phyloP scores from a whole-genome alignment of 2,329 filamentous ascomycete genomes.

The Fusarium begoniae region DNA sequence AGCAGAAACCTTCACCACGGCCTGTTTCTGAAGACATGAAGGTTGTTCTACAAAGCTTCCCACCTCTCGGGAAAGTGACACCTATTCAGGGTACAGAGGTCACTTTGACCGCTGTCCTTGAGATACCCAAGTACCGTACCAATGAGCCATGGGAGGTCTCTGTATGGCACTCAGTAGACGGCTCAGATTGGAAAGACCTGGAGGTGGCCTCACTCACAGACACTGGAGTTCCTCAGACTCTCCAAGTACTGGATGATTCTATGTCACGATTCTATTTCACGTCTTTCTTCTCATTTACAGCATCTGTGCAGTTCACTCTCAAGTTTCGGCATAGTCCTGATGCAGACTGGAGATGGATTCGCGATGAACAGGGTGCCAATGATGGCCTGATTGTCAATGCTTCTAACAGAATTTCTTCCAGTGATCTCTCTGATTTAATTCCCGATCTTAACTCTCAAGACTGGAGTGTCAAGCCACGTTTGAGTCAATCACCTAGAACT shows the following conservation, averaged over 20 bases:
- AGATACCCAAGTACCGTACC: slow-evolving; percentile 65
- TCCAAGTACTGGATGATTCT: slow-evolving; percentile 53
- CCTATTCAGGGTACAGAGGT: slow-evolving; percentile 60
- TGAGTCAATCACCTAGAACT: slow-evolving; percentile 74
- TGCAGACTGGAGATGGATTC: slow-evolving; percentile 75
- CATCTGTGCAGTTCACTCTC: slow-evolving; percentile 71
- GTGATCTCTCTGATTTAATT: slow-evolving; percentile 65
- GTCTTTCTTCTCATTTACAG: slow-evolving; percentile 57
- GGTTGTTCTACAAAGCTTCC: slow-evolving; percentile 62
- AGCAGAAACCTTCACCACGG: slow-evolving; percentile 47
- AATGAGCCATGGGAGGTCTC: slow-evolving; percentile 74
- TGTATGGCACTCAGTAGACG: slow-evolving; percentile 75
- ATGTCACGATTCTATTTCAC: slow-evolving; percentile 62
- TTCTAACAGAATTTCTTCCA: slow-evolving; percentile 41
- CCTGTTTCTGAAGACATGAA: slow-evolving; percentile 47
- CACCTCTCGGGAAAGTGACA: slow-evolving; percentile 80
- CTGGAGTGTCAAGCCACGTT: slow-evolving; percentile 62
- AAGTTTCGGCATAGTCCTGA: slow-evolving; percentile 68
- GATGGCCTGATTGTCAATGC: slow-evolving; percentile 70
- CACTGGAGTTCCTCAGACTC: slow-evolving; percentile 54
- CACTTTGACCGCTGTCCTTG: slow-evolving; percentile 74
- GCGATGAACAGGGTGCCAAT: slow-evolving; percentile 67
- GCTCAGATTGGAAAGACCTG: slow-evolving; percentile 65
- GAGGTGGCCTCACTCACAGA: slow-evolving; percentile 44
- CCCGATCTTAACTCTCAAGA: slow-evolving; percentile 61